Percentiles rank a stretch among this genome's conserved stretches.
Conservation (phyloP, 2,329 filamentous ascomycete genomes). For the Lachnellula cervina region DNA sequence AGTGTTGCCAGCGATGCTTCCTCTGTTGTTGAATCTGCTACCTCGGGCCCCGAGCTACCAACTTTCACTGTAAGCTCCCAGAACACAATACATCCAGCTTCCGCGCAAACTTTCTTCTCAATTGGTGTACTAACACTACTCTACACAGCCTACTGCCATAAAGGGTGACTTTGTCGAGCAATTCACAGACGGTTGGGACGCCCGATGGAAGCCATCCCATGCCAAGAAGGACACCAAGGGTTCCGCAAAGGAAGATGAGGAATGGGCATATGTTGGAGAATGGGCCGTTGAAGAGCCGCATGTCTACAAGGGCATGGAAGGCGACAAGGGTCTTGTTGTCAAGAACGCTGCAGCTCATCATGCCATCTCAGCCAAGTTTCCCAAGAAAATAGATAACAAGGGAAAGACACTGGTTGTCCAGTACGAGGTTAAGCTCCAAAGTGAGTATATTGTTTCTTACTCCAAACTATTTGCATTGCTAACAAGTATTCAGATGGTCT, state of each 20-base stretch:
- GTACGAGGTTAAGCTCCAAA: slow-evolving; percentile 99
- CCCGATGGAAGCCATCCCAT: slow-evolving; percentile 88
- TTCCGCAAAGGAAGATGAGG: slow-evolving; percentile 65
- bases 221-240: slow-evolving; percentile 87
- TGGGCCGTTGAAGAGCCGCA: slow-evolving; percentile 95
- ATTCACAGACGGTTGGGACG: slow-evolving; percentile 95
- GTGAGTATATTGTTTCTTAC: slow-evolving; percentile 49
- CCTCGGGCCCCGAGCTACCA: slow-evolving; percentile 61
- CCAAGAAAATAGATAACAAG: slow-evolving; percentile 95
- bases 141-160: slow-evolving; percentile 68
- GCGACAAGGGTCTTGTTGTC: slow-evolving; percentile 93
- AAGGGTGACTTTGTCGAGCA: slow-evolving; percentile 97
- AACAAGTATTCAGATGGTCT: slow-evolving; percentile 64
- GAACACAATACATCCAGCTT: not conserved
- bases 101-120: slow-evolving; percentile 19
- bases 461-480: slow-evolving; percentile 25
- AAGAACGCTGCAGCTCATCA: slow-evolving; percentile 98
- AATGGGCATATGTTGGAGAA: slow-evolving; percentile 96
- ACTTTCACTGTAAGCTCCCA: slow-evolving; percentile 74
- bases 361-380: slow-evolving; percentile 98
- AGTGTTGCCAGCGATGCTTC: slow-evolving; percentile 34
- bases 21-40: slow-evolving; percentile 46
- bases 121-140: slow-evolving; percentile 15
- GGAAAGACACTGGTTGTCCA: slow-evolving; percentile 95
- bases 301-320: slow-evolving; percentile 86